A percentile compares a stretch with the other conserved stretches of the same genome.
Conservation (phyloP, 495 filamentous ascomycete genomes). For the Delitschia confertaspora region DNA sequence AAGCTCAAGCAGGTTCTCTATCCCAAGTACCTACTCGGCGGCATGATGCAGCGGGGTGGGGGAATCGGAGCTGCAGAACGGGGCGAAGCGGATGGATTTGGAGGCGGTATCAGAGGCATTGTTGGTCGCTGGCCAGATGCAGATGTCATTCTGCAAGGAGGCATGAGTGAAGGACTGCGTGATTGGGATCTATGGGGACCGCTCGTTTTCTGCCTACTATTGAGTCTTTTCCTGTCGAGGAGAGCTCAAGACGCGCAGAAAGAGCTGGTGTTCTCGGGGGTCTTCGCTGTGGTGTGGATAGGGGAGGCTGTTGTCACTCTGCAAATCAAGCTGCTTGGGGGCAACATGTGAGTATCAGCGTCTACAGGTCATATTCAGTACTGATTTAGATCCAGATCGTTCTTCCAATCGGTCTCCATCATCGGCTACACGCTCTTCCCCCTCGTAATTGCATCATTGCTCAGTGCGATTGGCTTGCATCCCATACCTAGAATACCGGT, state of each 20-base stretch:
- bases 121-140: slow-evolving; percentile 64
- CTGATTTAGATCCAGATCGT: slow-evolving; percentile 54
- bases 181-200: slow-evolving; percentile 99
- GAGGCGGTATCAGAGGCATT: slow-evolving; percentile 55
- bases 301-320: slow-evolving; percentile 95
- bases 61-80: slow-evolving; percentile 60
- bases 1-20: slow-evolving; percentile 98
- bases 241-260: slow-evolving; percentile 66
- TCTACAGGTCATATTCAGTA: not conserved
- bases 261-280: slow-evolving; percentile 82
- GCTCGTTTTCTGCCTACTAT: slow-evolving; percentile 78
- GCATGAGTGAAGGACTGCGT: slow-evolving; percentile 76
- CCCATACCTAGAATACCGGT: slow-evolving; percentile 78
- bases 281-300: slow-evolving; percentile 94
- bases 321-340: slow-evolving; percentile 94
- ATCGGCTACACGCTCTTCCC: slow-evolving; percentile 99
- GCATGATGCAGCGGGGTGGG: slow-evolving; percentile 56
- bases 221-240: slow-evolving; percentile 78
- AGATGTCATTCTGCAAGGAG: slow-evolving; percentile 61
- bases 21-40: slow-evolving; percentile 84
- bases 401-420: slow-evolving; percentile 93
- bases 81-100: slow-evolving; percentile 53
- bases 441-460: slow-evolving; percentile 83
- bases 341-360: slow-evolving; percentile 93
- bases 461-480: slow-evolving; percentile 71